Conservation (phyloP, 768 basidiomycete genomes). For the Pleurotus cornucopiae region DNA sequence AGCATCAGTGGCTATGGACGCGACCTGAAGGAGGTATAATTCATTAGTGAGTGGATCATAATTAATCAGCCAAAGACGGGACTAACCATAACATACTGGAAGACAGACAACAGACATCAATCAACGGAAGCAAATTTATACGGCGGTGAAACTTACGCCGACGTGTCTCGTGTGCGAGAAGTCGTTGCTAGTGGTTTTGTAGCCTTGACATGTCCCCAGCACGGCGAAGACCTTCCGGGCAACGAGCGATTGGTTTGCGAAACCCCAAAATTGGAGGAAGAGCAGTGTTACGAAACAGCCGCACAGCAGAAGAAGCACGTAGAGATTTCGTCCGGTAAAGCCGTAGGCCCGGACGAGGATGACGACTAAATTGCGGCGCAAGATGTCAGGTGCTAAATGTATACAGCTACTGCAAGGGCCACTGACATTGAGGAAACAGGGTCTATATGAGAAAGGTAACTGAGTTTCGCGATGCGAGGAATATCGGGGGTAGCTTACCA, state of each 20-base stretch:
- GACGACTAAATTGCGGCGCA: slow-evolving; percentile 16
- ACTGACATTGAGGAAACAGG: slow-evolving; percentile 5
- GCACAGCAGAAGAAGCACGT: slow-evolving; percentile 11
- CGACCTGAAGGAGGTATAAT: slow-evolving; percentile 11
- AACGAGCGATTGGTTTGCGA: slow-evolving; percentile 12
- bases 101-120: not conserved
- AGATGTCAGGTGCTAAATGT: not conserved
- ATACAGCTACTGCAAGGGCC: not conserved
- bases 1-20: slow-evolving; percentile 16
- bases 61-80: not conserved
- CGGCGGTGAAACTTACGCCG: slow-evolving; percentile 3
- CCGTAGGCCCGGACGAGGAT: slow-evolving; percentile 23
- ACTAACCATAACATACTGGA: slow-evolving; percentile 11
- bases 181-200: not conserved
- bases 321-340: slow-evolving; percentile 19
- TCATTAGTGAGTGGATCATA: not conserved
- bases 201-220: not conserved
- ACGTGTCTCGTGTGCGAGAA: slow-evolving; percentile 5
- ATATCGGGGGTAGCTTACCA: slow-evolving; percentile 11
- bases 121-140: slow-evolving; percentile 2
- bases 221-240: slow-evolving; percentile 8
- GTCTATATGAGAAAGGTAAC: not conserved
- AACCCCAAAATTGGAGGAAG: slow-evolving; percentile 18
- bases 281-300: slow-evolving; percentile 13
- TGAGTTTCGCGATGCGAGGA: not conserved